Conservation (phyloP, 2,329 filamentous ascomycete genomes). For the Monosporascus sp. region DNA sequence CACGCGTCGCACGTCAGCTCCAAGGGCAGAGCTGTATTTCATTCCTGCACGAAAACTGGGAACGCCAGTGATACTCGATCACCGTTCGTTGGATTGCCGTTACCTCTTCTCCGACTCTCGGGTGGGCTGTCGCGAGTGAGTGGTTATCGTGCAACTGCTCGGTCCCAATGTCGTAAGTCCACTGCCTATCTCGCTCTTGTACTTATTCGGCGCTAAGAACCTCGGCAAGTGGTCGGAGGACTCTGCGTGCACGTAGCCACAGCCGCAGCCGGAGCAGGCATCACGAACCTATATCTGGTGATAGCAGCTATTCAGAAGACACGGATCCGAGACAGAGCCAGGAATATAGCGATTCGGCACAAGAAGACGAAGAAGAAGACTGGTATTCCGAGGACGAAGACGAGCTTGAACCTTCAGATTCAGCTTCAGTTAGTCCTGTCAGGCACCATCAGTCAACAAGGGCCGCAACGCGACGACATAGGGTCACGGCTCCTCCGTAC, state of each 20-base stretch:
- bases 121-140: constrained; percentile 41
- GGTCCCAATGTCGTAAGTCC: constrained; percentile 41
- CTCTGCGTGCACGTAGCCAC: not conserved
- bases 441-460: constrained; percentile 26
- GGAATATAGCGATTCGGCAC: constrained; percentile 25
- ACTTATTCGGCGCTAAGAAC: too few relatives aligned
- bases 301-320: constrained; percentile 34
- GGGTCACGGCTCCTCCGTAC: constrained; percentile 20
- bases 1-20: constrained; percentile 4
- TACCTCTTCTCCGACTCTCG: constrained; percentile 41
- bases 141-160: constrained; percentile 28
- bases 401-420: constrained; percentile 53
- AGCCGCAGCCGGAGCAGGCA: constrained; percentile 20
- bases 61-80: constrained; percentile 8
- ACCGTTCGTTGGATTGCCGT: constrained; percentile 7
- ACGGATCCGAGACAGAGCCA: constrained; percentile 29
- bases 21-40: constrained; percentile 8
- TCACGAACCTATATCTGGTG: constrained; percentile 22
- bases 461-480: constrained; percentile 31
- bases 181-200: not conserved
- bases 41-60: constrained; percentile 6
- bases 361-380: constrained; percentile 26
- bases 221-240: not conserved
- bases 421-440: constrained; percentile 43
- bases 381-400: constrained; percentile 34